Base-by-base conservation (phyloP, 495 filamentous ascomycete genomes). In the Talaromyces stipitatus region DNA sequence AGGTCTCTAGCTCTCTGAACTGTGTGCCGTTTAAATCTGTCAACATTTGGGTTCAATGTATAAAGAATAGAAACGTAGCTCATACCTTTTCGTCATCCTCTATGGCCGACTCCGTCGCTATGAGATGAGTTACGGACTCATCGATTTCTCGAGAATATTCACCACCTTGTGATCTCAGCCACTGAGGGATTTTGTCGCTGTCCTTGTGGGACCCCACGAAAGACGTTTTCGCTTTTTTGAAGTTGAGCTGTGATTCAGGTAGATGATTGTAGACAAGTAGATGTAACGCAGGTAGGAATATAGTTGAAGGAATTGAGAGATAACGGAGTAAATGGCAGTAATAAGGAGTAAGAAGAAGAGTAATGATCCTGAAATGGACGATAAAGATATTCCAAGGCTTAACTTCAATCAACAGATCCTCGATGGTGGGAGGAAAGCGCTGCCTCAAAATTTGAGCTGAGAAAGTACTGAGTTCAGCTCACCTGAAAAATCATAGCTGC, bases 91-190 rank as follows among this genome's bases (percentile, higher is more conserved):
- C 54, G 11, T 63, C 65, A 30, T 76, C 68, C 55, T 75, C 75
- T 56, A 71, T 86, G 2, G 79, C 71, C 26, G 79, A 72, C 47
- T 79, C 74, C 1, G 73, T 74, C 18, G 74, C 74, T 26, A 89
- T 75, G 1, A 89, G 68, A 66, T 89, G 86, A 0, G 85, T 88
- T 0, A 79, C 75, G 2, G 66, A 56, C 0, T 68, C 55, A 43
- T 62, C 66, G 27, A 86, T 61, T 0, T 69, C 66, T 14, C 62
- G 53, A 0, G 72, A 62, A 57, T 74, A 79, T 3, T 54, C 60
- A 0, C 84, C 85, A 0, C 82, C 81, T 57, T 85, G 74, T 4
- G 56, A 53, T 12, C 68, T 65, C 14, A 87, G 69, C 85, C 85
- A 87, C 26, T 69, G 64, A 0, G 69, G 68, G 12, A 87, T 73